Evolutionary conservation across 2,329 filamentous ascomycete species (phyloP).

Genomic region (Colletotrichum liriopes): DNA sequence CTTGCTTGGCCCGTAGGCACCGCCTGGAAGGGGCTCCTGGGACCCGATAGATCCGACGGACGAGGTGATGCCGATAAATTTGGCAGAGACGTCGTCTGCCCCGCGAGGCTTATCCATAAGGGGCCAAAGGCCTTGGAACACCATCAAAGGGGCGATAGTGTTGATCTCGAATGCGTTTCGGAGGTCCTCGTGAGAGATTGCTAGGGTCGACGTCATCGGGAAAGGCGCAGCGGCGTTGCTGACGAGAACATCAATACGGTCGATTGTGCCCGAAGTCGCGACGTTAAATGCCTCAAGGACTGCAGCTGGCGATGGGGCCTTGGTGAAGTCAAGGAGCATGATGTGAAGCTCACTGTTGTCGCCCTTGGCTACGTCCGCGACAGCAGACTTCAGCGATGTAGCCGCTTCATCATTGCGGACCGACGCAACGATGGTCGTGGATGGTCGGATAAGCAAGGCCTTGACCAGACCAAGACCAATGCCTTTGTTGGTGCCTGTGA

Average conservation of each 20-base stretch:
- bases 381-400: constrained; percentile 36
- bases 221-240: constrained; percentile 64
- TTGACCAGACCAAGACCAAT: constrained; percentile 57
- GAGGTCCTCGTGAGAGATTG: constrained; percentile 53
- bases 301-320: constrained; percentile 46
- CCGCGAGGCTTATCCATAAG: constrained; percentile 52
- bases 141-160: constrained; percentile 55
- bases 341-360: constrained; percentile 51
- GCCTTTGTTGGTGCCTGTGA: constrained; percentile 60
- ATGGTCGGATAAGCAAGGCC: constrained; percentile 63
- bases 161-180: constrained; percentile 61
- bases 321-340: constrained; percentile 56
- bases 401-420: constrained; percentile 51
- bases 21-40: constrained; percentile 51
- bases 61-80: constrained; percentile 56
- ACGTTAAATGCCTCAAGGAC: constrained; percentile 48
- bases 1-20: constrained; percentile 55
- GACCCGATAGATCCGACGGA: constrained; percentile 53
- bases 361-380: constrained; percentile 48
- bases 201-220: constrained; percentile 48
- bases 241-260: constrained; percentile 65
- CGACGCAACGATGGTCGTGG: constrained; percentile 63
- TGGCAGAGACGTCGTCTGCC: constrained; percentile 44
- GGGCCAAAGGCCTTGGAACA: constrained; percentile 55
- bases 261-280: constrained; percentile 50